A percentile compares a stretch with the other conserved stretches of the same genome.
Conservation (phyloP, 2,329 filamentous ascomycete species). For the Cryphonectria radicalis region DNA sequence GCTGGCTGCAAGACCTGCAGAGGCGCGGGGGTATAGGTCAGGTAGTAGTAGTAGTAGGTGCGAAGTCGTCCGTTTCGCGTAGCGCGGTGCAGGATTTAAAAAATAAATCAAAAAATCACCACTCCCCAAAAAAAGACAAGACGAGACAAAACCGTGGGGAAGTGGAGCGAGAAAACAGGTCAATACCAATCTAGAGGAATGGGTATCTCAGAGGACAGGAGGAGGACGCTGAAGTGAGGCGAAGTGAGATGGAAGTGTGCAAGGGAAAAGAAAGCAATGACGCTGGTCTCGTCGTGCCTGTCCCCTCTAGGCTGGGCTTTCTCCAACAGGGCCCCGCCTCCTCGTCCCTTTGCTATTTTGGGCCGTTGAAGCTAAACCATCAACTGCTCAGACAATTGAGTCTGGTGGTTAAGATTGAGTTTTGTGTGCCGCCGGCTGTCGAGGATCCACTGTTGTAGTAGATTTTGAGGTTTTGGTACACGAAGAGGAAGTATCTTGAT, state of each 20-base stretch:
- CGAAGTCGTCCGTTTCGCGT: slow-evolving; percentile 5
- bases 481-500: neutral
- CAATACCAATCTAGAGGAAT: neutral
- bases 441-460: too few species aligned
- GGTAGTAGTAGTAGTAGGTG: slow-evolving; percentile 1
- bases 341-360: neutral
- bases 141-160: neutral
- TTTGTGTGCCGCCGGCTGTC: neutral
- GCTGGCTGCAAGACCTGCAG: neutral
- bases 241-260: neutral
- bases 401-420: neutral
- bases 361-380: neutral
- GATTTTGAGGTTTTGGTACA: neutral
- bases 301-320: neutral
- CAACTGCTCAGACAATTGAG: neutral
- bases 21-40: neutral
- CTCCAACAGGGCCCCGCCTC: slow-evolving; percentile 10
- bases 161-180: neutral
- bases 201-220: slow-evolving; percentile 7
- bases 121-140: too few species aligned
- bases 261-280: slow-evolving; percentile 6
- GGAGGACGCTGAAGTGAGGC: neutral
- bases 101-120: neutral
- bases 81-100: neutral
- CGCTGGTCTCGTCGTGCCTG: slow-evolving; percentile 6